phyloP scores from a whole-genome alignment of 2,329 filamentous ascomycete species.

The Ceratocystis lukuohia region DNA sequence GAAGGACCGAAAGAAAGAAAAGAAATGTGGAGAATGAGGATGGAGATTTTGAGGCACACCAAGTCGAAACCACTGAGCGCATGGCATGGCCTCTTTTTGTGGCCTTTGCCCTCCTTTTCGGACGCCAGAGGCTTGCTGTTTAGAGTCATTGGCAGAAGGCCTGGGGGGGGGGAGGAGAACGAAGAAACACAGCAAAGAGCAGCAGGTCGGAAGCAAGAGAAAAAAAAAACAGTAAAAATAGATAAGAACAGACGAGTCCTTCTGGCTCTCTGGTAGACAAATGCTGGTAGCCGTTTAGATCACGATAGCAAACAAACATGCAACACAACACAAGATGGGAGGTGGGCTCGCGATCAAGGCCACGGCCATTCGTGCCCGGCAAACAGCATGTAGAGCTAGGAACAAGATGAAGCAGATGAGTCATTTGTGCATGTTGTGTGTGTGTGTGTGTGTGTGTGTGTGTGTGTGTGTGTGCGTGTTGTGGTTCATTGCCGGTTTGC shows the following conservation, averaged over 20 bases:
- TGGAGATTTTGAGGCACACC: too few species aligned
- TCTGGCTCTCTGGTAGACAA: not conserved
- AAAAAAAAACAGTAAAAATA: not conserved
- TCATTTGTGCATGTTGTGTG: not conserved
- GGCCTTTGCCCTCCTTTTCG: too few species aligned
- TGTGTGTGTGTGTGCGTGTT: not conserved
- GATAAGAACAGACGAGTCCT: not conserved
- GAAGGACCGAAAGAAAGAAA: too few species aligned
- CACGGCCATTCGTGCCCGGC: not conserved
- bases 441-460: not conserved
- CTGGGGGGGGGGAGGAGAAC: not conserved
- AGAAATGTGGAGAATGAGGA: too few species aligned
- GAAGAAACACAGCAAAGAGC: slow-evolving; percentile 10
- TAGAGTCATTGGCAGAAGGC: too few species aligned
- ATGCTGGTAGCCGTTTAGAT: not conserved
- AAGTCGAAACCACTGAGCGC: too few species aligned
- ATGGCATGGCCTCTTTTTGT: too few species aligned
- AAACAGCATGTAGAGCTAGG: not conserved
- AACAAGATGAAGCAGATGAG: slow-evolving; percentile 3
- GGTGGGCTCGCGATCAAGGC: not conserved
- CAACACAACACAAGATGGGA: not conserved
- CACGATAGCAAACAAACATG: too few species aligned
- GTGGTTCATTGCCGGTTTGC: not conserved
- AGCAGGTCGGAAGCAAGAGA: not conserved
- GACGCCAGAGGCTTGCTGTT: not conserved